Evolutionary conservation across 371 early-diverging fungal species (phyloP), one percentile per base, ranked within the genome.

Genomic region (Rhizopus delemar): DNA sequence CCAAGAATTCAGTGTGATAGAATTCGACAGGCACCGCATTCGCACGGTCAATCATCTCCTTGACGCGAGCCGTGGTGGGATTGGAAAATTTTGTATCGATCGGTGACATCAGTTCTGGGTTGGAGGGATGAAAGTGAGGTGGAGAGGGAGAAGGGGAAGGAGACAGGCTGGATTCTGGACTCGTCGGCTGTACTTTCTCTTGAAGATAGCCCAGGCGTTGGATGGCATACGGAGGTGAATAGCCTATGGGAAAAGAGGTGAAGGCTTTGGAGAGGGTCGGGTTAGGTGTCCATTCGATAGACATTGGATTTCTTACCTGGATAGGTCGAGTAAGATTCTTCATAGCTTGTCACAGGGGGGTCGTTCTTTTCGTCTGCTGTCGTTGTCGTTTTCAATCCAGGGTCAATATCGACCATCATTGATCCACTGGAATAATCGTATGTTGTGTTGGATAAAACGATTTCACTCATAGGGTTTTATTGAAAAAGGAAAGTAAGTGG

Each of bases 21-120:
- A 78, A 75, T 28, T 78, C 78, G 71, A 75, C 71, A 7, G 78
- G 78, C 8, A 78, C 75, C 3, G 78, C 69, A 46, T 73, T 78
- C 8, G 78, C 78, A 32, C 75, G 71, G 33, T 69, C 70, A 29
- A 78, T 78, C 41, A 75, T 78, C 41, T 78, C 78, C 45, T 78
- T 78, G 13, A 78, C 78, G 38, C 78, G 71, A 41, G 73, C 78
- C 5, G 68, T 75, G 8, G 73, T 71, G n/a, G 66, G 46, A 53
- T 57, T 65, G n/a, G 69, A 52, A 49, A 69, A 71, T 36, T 62
- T 31, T 43, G 33, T 51, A 16, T 58, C 41, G 36, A 12, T 31
- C 15, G 58, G 49, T 4, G 50, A 50, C 22, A 57, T 50, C 15
- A 57, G 16, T 3, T 57, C 51, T 55, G 16, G 51, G 16, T 35